A percentile compares a stretch with the other conserved stretches of the same genome.
phyloP scores from a whole-genome alignment of 2,329 filamentous ascomycete genomes.

The Monosporascus sp. region DNA sequence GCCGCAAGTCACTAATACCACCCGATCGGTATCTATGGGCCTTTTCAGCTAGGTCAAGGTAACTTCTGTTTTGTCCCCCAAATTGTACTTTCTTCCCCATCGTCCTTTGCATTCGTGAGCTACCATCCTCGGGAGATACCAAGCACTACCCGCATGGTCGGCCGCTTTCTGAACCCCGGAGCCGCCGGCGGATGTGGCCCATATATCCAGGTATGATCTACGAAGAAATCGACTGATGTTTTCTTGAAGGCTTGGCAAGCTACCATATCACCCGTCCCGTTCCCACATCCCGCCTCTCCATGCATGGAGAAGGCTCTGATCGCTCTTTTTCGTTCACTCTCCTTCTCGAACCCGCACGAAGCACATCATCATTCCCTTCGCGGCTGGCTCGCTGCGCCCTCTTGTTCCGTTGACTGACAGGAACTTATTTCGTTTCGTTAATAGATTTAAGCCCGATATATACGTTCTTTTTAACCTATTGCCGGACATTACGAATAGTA shows the following conservation, averaged over 20 bases:
- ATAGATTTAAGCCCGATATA: slow-evolving; percentile 27
- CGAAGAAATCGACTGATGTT: slow-evolving; percentile 33
- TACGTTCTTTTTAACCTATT: slow-evolving; percentile 11
- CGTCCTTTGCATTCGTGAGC: not conserved
- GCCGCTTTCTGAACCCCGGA: slow-evolving; percentile 5
- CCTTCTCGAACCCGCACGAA: not conserved
- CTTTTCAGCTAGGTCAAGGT: not conserved
- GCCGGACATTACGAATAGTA: slow-evolving; percentile 1
- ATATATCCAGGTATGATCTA: slow-evolving; percentile 39
- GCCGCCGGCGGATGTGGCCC: slow-evolving; percentile 27
- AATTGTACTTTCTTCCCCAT: not conserved
- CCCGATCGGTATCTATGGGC: not conserved
- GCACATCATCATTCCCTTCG: slow-evolving; percentile 8
- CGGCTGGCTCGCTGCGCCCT: slow-evolving; percentile 20
- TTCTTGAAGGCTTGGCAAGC: slow-evolving; percentile 24
- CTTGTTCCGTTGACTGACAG: slow-evolving; percentile 31
- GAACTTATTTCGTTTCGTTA: slow-evolving; percentile 21
- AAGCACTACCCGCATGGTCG: not conserved
- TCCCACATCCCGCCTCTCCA: slow-evolving; percentile 24
- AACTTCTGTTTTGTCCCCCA: not conserved
- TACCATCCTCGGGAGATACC: not conserved
- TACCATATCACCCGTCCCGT: slow-evolving; percentile 22
- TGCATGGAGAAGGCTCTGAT: slow-evolving; percentile 3
- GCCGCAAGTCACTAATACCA: not conserved
- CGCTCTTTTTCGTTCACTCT: not conserved